These are phyloP conservation scores for Venturia effusa DNA, from an alignment of 2,329 filamentous ascomycete species.

Conservation along the genomic window DNA sequence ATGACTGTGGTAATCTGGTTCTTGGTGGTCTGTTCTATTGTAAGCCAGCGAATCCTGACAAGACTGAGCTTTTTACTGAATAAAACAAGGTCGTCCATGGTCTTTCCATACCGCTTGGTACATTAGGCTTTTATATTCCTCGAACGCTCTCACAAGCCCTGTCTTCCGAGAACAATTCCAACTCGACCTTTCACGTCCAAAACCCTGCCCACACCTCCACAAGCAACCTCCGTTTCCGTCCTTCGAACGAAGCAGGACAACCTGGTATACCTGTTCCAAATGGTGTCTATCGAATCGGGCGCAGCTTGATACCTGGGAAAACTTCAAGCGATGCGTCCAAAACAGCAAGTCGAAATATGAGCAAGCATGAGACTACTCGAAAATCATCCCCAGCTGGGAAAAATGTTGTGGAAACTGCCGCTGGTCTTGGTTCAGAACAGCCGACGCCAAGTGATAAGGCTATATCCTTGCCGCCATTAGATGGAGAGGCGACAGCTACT, in stretches of 20 bases:
- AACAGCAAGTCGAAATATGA: background rate
- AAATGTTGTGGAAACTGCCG: background rate
- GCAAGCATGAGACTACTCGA: background rate
- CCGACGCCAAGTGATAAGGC: background rate
- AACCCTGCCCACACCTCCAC: background rate
- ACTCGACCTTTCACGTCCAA: background rate
- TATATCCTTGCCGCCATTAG: background rate
- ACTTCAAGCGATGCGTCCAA: background rate
- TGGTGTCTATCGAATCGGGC: background rate
- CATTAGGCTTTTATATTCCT: conserved; percentile 51
- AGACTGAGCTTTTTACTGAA: background rate
- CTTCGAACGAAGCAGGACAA: background rate
- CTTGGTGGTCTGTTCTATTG: conserved; percentile 68
- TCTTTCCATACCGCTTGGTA: conserved; percentile 67
- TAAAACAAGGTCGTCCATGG: conserved; percentile 60
- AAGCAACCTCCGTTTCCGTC: background rate
- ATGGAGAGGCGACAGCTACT: background rate
- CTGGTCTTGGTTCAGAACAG: background rate
- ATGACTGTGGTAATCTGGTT: conserved; percentile 77
- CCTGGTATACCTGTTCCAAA: background rate
- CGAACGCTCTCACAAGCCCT: conserved; percentile 47
- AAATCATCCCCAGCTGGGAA: background rate
- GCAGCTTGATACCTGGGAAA: background rate
- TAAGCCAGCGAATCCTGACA: conserved; percentile 34
- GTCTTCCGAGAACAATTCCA: background rate